phyloP scores from a whole-genome alignment of 1,284 basidiomycete species.

The Meira miltonrushii region DNA sequence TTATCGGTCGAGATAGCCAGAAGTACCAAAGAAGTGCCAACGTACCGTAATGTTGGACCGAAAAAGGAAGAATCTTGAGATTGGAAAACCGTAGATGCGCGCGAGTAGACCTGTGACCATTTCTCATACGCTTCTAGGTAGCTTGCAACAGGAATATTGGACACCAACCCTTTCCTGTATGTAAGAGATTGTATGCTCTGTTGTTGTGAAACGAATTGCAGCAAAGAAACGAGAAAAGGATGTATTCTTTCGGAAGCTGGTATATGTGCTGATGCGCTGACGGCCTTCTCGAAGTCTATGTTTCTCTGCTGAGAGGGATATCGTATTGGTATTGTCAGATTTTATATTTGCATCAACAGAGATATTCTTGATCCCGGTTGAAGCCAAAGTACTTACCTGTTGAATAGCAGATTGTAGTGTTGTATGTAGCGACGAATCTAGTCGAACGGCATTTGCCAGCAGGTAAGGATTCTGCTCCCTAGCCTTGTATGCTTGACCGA shows the following conservation, averaged over 20 bases:
- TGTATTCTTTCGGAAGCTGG: not conserved
- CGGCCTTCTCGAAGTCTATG: not conserved
- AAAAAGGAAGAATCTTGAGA: conserved; percentile 13
- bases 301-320: not conserved
- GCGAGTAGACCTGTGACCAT: conserved; percentile 6
- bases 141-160: too few species aligned
- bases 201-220: not conserved
- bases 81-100: conserved; percentile 2
- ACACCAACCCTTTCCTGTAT: not conserved
- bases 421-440: not conserved
- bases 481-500: conserved; percentile 5
- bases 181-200: too few species aligned
- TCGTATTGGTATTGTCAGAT: too few species aligned
- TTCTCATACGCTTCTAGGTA: conserved; percentile 5
- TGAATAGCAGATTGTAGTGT: not conserved
- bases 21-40: conserved; percentile 8
- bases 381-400: not conserved
- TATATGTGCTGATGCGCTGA: not conserved
- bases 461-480: not conserved
- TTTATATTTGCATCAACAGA: not conserved
- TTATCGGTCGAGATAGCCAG: conserved; percentile 8
- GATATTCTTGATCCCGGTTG: not conserved
- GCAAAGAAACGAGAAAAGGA: not conserved
- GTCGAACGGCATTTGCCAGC: not conserved
- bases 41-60: conserved; percentile 8